These are phyloP conservation scores for Debaryomyces robertsiae DNA, from an alignment of 1,139 yeast genomes.

Conservation along the genomic window DNA sequence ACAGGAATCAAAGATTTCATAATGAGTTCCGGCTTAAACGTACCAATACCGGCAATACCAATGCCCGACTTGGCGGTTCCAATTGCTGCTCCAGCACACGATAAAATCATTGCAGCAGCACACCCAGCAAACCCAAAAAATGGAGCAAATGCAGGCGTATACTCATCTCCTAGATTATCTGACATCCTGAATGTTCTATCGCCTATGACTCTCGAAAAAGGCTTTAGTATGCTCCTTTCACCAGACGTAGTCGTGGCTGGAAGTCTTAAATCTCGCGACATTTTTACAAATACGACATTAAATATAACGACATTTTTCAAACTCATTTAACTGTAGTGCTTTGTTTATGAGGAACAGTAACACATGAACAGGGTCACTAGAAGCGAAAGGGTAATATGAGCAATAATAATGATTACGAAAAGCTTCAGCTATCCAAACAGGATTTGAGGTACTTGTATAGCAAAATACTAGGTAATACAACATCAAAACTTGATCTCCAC, in stretches of 20 bases:
- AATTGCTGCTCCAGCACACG: conserved; percentile 95
- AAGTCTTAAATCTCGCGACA: conserved; percentile 5
- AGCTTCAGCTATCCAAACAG: conserved; percentile 49
- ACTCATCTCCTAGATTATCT: conserved; percentile 49
- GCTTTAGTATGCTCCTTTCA: too few relatives aligned
- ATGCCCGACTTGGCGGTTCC: conserved; percentile 99
- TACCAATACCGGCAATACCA: conserved; percentile 91
- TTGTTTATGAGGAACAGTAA: not conserved
- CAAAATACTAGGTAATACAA: conserved; percentile 41
- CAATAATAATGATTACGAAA: conserved; percentile 32
- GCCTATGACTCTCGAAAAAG: conserved; percentile 4
- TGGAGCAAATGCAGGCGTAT: conserved; percentile 87
- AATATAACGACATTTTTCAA: conserved; percentile 10
- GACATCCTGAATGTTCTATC: conserved; percentile 25
- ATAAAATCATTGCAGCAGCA: conserved; percentile 85
- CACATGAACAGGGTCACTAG: too few relatives aligned
- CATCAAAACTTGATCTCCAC: conserved; percentile 47
- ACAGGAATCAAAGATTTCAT: conserved; percentile 91
- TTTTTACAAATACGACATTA: not conserved
- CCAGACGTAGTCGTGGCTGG: too few relatives aligned
- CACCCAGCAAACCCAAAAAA: conserved; percentile 96
- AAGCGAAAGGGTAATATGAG: conserved; percentile 16
- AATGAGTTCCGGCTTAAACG: conserved; percentile 78
- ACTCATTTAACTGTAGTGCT: conserved; percentile 4
- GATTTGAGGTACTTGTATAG: conserved; percentile 53